Evolutionary conservation across 176 grass and related monocot species (phyloP), one percentile per base, ranked within the genome.

Genomic region (Carex kokanica): DNA sequence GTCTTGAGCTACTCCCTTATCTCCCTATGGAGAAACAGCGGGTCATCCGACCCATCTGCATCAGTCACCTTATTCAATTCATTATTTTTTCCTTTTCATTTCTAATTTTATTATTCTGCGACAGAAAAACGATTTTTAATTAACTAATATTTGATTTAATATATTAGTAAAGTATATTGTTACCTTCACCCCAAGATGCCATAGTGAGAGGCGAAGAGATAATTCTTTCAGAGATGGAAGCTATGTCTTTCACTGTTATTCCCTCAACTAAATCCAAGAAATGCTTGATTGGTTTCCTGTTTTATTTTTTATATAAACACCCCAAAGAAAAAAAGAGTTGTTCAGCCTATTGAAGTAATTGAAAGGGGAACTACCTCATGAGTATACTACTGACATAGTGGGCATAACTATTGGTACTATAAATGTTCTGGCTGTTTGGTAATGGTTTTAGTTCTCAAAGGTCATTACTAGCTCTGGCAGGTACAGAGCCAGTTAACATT

Each of bases 151-250:
- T 12, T 31, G 47, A 71, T n/a, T n/a, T 67, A 43, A 43, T 29
- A 7, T 53, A 52, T 25, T 54, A 16, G 41, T 49, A 12, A 68
- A 51, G 21, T 85, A 43, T 55, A 49, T 84, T 79, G 79, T 54
- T 94, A 97, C 91, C 94, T 8, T 97, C 91, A 0, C 94, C 94
- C 88, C 90, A 97, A 18, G 94, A 97, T 83, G 90, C 88, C 88
- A 97, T 86, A 63, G 94, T 94, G 73, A 92, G 90, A 6, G 94
- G 91, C 31, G 94, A 92, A 64, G 91, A 90, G 25, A 97, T 86
- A 2, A 92, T 90, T 65, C 90, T 89, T 78, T 84, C 74, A 18
- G 88, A 87, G 52, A 91, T 81, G 54, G 90, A 86, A 47, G 83
- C 71, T 29, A 97, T 94, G 59, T 94, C 94, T 58, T 90, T 64